phyloP scores from a whole-genome alignment of 2,329 filamentous ascomycete genomes.

The Thermoascus crustaceus region DNA sequence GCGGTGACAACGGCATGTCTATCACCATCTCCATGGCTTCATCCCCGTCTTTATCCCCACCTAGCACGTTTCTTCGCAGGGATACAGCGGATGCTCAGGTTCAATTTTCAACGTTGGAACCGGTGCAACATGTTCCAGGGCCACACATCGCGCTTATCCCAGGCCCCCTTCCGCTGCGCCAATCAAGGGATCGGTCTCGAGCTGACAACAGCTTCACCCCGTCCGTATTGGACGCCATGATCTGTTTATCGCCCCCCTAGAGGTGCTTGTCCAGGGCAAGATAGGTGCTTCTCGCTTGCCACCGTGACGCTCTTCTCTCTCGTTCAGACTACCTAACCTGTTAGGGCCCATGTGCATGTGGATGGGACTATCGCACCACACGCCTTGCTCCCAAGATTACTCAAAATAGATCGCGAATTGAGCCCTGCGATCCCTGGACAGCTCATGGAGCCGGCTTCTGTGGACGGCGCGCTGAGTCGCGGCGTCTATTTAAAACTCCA shows the following conservation, averaged over 20 bases:
- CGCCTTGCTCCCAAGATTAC: too few relatives aligned
- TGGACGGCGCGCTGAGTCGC: not conserved
- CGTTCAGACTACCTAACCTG: not conserved
- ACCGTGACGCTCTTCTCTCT: not conserved
- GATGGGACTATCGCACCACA: too few relatives aligned
- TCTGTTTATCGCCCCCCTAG: not conserved
- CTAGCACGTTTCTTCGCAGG: not conserved
- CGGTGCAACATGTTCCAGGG: constrained; percentile 1
- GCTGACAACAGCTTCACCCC: not conserved
- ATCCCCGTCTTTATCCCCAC: not conserved
- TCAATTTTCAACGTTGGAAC: not conserved
- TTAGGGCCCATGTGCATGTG: too few relatives aligned
- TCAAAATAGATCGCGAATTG: not conserved
- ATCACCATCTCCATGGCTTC: too few relatives aligned
- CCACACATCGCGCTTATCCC: not conserved
- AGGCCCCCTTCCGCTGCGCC: not conserved
- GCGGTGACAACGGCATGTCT: too few relatives aligned
- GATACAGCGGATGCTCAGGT: not conserved
- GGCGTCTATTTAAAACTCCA: not conserved
- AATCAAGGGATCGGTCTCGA: not conserved
- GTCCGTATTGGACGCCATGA: not conserved
- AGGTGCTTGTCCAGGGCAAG: not conserved
- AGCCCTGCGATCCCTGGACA: not conserved
- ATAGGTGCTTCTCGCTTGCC: constrained; percentile 1
- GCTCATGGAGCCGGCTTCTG: constrained; percentile 1